phyloP scores from a whole-genome alignment of 1,284 basidiomycete species.

The Naganishia sp. region DNA sequence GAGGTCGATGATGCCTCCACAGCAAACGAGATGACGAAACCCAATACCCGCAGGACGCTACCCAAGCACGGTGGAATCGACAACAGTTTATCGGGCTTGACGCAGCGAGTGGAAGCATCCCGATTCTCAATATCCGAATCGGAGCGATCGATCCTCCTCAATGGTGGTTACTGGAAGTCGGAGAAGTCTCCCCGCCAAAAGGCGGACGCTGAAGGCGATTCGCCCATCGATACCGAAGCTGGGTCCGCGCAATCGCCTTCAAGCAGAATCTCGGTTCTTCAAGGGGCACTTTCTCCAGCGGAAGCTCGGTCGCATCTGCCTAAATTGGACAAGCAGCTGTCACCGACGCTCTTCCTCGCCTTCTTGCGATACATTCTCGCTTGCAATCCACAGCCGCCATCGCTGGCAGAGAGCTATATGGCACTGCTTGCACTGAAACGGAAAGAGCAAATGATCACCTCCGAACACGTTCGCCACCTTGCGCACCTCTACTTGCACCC shows the following conservation, averaged over 20 bases:
- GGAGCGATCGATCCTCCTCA: conserved; percentile 6
- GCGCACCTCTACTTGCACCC: conserved; percentile 29
- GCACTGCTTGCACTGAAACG: conserved; percentile 8
- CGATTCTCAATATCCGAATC: neutral
- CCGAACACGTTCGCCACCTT: conserved; percentile 9
- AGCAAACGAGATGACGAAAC: neutral
- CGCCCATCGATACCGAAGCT: neutral
- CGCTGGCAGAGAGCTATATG: conserved; percentile 9
- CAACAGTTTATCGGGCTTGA: neutral
- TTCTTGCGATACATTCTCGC: conserved; percentile 23
- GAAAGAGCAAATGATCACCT: neutral
- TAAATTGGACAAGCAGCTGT: neutral
- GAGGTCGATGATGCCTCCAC: neutral
- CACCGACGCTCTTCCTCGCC: conserved; percentile 23
- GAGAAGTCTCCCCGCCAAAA: neutral
- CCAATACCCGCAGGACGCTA: neutral
- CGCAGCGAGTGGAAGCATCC: conserved; percentile 1
- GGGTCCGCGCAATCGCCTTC: neutral
- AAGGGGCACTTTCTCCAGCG: conserved; percentile 8
- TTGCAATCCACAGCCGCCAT: conserved; percentile 10
- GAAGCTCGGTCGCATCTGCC: conserved; percentile 16
- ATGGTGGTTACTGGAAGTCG: conserved; percentile 15
- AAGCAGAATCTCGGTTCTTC: neutral
- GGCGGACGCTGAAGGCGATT: neutral
- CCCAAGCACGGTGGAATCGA: neutral